Base-by-base conservation (phyloP, 73 alveolate species). In the Urostyla sp. region DNA sequence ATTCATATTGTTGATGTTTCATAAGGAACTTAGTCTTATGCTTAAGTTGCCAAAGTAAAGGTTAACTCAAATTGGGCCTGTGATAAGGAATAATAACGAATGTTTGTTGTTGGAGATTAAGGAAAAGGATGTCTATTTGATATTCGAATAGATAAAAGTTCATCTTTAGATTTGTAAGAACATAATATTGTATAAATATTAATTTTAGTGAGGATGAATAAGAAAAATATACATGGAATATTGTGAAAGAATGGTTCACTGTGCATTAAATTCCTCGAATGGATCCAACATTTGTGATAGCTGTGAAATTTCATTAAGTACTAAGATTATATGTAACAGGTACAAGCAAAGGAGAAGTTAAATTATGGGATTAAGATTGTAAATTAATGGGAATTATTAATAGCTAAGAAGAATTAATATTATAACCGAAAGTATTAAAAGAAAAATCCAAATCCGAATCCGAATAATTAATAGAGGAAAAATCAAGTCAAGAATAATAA, bases 1-100 rank as follows among this genome's bases (percentile, higher is more conserved):
- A 75, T 86, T 21, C 94, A 86, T 51, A 21, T 72, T 40, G 32
- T 86, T 16, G 94, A 86, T 55, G 89, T 84, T 18, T 75, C 89
- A 1, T 77, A 76, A 35, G 94, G 94, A 1, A 57, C 60, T 20
- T 34, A 55, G 0, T 35, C 78, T 30, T 54, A 86, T 21, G 59
- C 61, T 34, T 77, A 63, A 35, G 78, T 63, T 21, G 94, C 94
- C 0, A 76, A 67, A 36, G 90, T 56, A 21, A 38, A 55, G 51
- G 38, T 83, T 54, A 69, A 83, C 55, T 56, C 85, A 0, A 84
- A 59, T 43, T 84, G 92, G 92, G 92, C 77, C 28, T 61, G 63
- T 28, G 78, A 80, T 26, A n/a, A 32, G 28, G 75, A 63, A 11
- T 21, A 49, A 23, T 11, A 27, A 24, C 30, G 67, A 49, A 8